Percentiles rank a stretch among this genome's conserved stretches.
Evolutionary conservation across 2,329 filamentous ascomycete genomes (phyloP).

Genomic region (Aspergillus ochraceoroseus): DNA sequence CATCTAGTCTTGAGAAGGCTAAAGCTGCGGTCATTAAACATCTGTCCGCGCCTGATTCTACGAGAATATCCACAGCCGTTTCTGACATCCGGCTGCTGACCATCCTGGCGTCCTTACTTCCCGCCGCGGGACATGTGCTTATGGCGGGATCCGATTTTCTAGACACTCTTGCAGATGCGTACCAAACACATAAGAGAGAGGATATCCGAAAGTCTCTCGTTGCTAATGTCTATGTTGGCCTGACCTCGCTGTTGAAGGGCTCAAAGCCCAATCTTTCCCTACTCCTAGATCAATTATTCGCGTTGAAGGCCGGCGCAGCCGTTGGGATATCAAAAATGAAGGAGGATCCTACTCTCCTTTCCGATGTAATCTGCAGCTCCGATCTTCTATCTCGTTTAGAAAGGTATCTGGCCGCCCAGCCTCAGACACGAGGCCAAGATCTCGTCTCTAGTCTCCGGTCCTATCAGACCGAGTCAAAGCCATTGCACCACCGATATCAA

Average conservation of each 20-base stretch:
- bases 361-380: slow-evolving; percentile 74
- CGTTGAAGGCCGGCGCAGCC: slow-evolving; percentile 67
- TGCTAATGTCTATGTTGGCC: slow-evolving; percentile 68
- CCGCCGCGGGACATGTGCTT: slow-evolving; percentile 55
- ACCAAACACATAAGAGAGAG: slow-evolving; percentile 54
- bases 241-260: slow-evolving; percentile 64
- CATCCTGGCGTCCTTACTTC: slow-evolving; percentile 38
- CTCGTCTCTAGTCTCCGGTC: slow-evolving; percentile 37
- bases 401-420: slow-evolving; percentile 30
- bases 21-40: slow-evolving; percentile 34
- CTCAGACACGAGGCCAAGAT: slow-evolving; percentile 42
- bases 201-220: slow-evolving; percentile 62
- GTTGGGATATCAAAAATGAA: slow-evolving; percentile 47
- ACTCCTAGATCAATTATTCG: slow-evolving; percentile 77
- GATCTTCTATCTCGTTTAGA: slow-evolving; percentile 57
- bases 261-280: slow-evolving; percentile 66
- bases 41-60: slow-evolving; percentile 21
- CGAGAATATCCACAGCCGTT: slow-evolving; percentile 18
- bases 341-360: slow-evolving; percentile 59
- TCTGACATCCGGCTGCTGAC: slow-evolving; percentile 37
- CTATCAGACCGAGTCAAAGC: slow-evolving; percentile 39
- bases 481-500: slow-evolving; percentile 43
- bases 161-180: slow-evolving; percentile 59
- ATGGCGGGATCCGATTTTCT: slow-evolving; percentile 83
- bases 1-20: slow-evolving; percentile 35